Evolutionary conservation across 2,329 filamentous ascomycete genomes (phyloP), one percentile per base, ranked within the genome.

Genomic region (Hortaea werneckii): DNA sequence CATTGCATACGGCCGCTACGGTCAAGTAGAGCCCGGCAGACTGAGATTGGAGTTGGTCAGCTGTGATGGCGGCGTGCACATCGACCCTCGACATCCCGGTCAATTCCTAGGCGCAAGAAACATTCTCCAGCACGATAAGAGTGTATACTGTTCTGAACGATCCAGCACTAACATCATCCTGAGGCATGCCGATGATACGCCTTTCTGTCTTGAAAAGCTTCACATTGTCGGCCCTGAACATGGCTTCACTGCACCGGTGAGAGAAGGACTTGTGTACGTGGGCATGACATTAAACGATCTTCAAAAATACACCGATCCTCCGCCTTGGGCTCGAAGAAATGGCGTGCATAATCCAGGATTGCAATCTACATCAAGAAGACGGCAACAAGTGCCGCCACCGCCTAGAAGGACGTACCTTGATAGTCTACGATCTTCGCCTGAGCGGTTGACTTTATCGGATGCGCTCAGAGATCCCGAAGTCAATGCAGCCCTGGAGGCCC

Each of bases 191-290:
- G 87, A 85, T 39, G 80, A 80, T 34, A 83, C 84, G 1, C 79
- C 85, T 0, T 96, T 96, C 58, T 85, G 78, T 45, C 67, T 96
- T 45, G 84, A 87, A 55, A 90, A 90, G 67, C 69, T 96, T 42
- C 75, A 94, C 52, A 94, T 96, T 65, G 89, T 87, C 63, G 87
- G 86, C 7, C 90, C 90, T 0, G 79, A 80, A 51, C 68, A 77
- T 38, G 85, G 86, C 44, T 95, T 88, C 65, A 89, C 87, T 49
- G 82, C 87, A 56, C 88, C 88, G 85, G 82, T 95, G 44, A 83
- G 90, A 65, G 85, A 94, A 74, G 90, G 92, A 39, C 83, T 95
- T 76, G 78, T 96, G 1, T 95, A 95, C 60, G 76, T 96, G 28
- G 79, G 86, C 40, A 95, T 95, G 89, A 77, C 80, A 37, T 78